These are phyloP conservation scores for Scedosporium boydii DNA, from an alignment of 2,329 filamentous ascomycete genomes.

Conservation along the genomic window DNA sequence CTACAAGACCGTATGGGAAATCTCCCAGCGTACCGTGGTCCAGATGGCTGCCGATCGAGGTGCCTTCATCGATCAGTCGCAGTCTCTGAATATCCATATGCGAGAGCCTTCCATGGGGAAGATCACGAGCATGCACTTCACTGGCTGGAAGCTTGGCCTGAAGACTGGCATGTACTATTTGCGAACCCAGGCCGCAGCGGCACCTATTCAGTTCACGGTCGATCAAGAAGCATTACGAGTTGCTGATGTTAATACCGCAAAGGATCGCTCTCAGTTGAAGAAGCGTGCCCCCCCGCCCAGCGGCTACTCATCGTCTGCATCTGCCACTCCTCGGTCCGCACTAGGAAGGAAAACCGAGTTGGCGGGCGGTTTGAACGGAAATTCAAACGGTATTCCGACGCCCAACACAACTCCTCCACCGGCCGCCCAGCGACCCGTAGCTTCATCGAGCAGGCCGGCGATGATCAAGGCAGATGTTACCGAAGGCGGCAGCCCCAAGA, in stretches of 20 bases:
- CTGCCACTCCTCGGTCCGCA: slow-evolving; percentile 57
- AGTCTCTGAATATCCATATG: slow-evolving; percentile 99
- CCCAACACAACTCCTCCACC: slow-evolving; percentile 59
- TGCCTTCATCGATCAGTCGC: slow-evolving; percentile 97
- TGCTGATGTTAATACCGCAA: slow-evolving; percentile 68
- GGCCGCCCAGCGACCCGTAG: slow-evolving; percentile 30
- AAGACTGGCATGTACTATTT: slow-evolving; percentile 99
- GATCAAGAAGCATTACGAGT: slow-evolving; percentile 92
- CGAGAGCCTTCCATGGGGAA: slow-evolving; percentile 99
- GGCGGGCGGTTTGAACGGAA: slow-evolving; percentile 14
- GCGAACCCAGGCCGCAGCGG: slow-evolving; percentile 90
- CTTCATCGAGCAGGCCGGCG: slow-evolving; percentile 51
- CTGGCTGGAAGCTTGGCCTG: slow-evolving; percentile 96
- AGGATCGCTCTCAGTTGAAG: slow-evolving; percentile 50
- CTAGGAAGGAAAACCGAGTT: slow-evolving; percentile 42
- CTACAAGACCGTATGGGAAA: slow-evolving; percentile 99
- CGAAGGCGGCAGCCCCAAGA: slow-evolving; percentile 68
- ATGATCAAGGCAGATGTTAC: slow-evolving; percentile 62
- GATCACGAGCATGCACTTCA: slow-evolving; percentile 99
- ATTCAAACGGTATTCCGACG: slow-evolving; percentile 56
- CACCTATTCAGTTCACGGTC: slow-evolving; percentile 97
- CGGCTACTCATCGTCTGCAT: slow-evolving; percentile 46
- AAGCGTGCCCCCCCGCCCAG: slow-evolving; percentile 57
- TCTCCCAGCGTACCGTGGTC: slow-evolving; percentile 88
- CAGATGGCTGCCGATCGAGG: slow-evolving; percentile 98